These are phyloP conservation scores for Hericium coralloides DNA, from an alignment of 768 basidiomycete species.

Conservation along the genomic window DNA sequence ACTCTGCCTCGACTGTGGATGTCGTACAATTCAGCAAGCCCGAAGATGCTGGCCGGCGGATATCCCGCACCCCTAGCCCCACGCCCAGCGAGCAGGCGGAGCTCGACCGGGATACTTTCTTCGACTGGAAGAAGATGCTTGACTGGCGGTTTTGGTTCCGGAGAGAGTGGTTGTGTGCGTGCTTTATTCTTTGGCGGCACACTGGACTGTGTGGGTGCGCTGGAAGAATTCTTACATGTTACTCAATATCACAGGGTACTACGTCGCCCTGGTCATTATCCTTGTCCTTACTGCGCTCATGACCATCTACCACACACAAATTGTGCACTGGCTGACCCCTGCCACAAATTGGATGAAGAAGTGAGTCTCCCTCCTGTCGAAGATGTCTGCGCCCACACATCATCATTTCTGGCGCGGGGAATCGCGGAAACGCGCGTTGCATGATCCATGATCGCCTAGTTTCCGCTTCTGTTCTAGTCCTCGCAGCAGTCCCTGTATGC, in stretches of 20 bases:
- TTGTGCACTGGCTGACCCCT: constrained; percentile 62
- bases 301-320: constrained; percentile 40
- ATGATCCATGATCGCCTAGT: neutral
- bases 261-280: constrained; percentile 21
- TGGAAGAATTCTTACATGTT: neutral
- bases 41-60: constrained; percentile 2
- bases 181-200: neutral
- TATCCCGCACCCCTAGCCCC: constrained; percentile 25
- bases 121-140: constrained; percentile 24
- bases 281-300: constrained; percentile 29
- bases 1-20: constrained; percentile 4
- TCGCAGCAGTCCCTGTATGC: neutral
- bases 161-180: constrained; percentile 27
- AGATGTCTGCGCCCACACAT: neutral
- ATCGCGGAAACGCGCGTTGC: no score
- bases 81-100: constrained; percentile 26
- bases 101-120: constrained; percentile 17
- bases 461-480: neutral
- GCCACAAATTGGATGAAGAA: constrained; percentile 54
- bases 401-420: neutral
- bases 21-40: neutral
- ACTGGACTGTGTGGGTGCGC: neutral
- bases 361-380: constrained; percentile 28
- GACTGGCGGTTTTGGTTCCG: constrained; percentile 24
- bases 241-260: constrained; percentile 22